Conservation (phyloP, 352 stramenopile genomes). For the Phytophthora quininea region DNA sequence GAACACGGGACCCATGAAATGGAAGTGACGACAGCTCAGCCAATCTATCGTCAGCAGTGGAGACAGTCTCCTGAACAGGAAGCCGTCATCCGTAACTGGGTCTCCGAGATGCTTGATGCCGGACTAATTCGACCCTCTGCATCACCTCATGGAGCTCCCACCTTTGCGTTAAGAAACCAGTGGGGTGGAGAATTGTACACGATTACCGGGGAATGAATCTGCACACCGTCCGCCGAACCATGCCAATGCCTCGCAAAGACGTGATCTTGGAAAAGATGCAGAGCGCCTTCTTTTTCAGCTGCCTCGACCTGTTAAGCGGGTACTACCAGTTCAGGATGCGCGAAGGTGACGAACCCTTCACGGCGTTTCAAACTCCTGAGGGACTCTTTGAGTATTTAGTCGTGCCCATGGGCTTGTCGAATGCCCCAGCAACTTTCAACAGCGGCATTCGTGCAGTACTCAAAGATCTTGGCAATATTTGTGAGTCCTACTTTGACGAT, state of each 20-base stretch:
- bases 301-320: constrained; percentile 28
- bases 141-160: constrained; percentile 18
- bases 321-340: constrained; percentile 35
- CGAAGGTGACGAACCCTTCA: constrained; percentile 27
- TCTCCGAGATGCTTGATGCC: background rate
- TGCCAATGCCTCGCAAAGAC: constrained; percentile 26
- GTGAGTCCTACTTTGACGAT: constrained; percentile 23
- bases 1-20: constrained; percentile 9
- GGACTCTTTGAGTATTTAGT: constrained; percentile 30
- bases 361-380: constrained; percentile 20
- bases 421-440: too few relatives aligned
- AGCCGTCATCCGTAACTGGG: constrained; percentile 19
- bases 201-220: constrained; percentile 24
- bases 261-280: constrained; percentile 26
- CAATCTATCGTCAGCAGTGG: constrained; percentile 9
- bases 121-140: constrained; percentile 15
- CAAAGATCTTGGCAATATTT: constrained; percentile 14
- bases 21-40: background rate
- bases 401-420: constrained; percentile 24
- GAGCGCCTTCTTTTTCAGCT: constrained; percentile 18
- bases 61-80: constrained; percentile 16
- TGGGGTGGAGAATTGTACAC: constrained; percentile 38
- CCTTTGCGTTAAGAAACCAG: constrained; percentile 34
- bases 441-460: too few relatives aligned
- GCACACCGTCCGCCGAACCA: constrained; percentile 3